These are phyloP conservation scores for Limtongia smithiae DNA, from an alignment of 805 yeast species.

Conservation along the genomic window DNA sequence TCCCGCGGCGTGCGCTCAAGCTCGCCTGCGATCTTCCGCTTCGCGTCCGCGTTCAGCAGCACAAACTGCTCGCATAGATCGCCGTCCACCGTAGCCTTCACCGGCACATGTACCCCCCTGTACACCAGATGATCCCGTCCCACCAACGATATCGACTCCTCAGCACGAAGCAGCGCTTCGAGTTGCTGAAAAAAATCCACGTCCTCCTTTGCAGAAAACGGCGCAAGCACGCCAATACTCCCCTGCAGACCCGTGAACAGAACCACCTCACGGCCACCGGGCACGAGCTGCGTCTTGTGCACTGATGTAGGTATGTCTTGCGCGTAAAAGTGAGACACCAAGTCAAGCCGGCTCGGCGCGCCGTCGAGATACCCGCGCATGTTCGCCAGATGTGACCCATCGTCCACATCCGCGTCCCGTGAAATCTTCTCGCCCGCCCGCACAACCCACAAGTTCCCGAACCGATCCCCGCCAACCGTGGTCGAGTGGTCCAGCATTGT, in stretches of 20 bases:
- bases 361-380: conserved; percentile 46
- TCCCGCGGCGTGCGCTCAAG: conserved; percentile 36
- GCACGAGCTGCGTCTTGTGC: conserved; percentile 49
- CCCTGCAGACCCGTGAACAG: conserved; percentile 80
- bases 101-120: conserved; percentile 80
- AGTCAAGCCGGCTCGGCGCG: conserved; percentile 51
- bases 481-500: conserved; percentile 69
- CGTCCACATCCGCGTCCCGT: conserved; percentile 50
- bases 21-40: conserved; percentile 34
- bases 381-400: conserved; percentile 41
- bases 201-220: conserved; percentile 62
- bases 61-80: conserved; percentile 68
- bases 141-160: conserved; percentile 40
- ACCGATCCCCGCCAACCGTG: conserved; percentile 78
- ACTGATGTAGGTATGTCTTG: conserved; percentile 71
- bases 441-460: conserved; percentile 72
- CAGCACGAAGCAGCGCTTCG: conserved; percentile 42
- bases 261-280: conserved; percentile 64
- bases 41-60: conserved; percentile 27
- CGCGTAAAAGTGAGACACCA: conserved; percentile 55
- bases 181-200: conserved; percentile 54
- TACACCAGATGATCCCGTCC: conserved; percentile 67
- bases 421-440: conserved; percentile 55
- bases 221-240: conserved; percentile 67
- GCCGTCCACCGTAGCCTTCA: conserved; percentile 77